Conservation (phyloP, 768 basidiomycete genomes). For the Amanita muscaria region DNA sequence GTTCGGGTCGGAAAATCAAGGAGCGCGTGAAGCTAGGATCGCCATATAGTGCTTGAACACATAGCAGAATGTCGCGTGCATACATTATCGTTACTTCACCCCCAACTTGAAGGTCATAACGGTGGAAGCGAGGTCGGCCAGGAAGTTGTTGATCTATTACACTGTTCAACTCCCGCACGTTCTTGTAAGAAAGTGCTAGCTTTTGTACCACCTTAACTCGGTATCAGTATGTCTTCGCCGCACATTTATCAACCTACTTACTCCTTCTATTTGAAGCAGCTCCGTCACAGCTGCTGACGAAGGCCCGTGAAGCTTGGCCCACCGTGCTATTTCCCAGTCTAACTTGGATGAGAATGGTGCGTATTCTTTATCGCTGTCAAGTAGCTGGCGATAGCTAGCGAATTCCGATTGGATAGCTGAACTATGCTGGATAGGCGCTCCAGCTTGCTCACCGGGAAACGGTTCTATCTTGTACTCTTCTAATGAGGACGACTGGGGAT, state of each 20-base stretch:
- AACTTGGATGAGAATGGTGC: no score
- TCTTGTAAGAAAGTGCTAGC: conserved; percentile 26
- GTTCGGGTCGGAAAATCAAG: no score
- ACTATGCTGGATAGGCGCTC: no score
- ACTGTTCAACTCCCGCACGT: conserved; percentile 21
- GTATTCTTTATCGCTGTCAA: no score
- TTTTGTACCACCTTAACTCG: conserved; percentile 13
- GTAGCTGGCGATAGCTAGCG: no score
- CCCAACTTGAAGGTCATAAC: neutral
- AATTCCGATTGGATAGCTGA: no score
- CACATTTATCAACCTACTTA: neutral
- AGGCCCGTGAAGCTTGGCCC: neutral
- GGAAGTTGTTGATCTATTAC: conserved; percentile 26
- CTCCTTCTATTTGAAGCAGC: neutral
- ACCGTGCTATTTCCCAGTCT: neutral
- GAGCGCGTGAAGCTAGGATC: no score
- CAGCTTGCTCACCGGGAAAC: no score
- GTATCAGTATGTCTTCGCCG: neutral
- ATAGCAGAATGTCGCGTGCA: no score
- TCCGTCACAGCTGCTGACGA: neutral
- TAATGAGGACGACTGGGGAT: no score
- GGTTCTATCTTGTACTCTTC: no score
- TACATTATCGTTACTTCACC: conserved; percentile 11
- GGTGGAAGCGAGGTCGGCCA: conserved; percentile 19
- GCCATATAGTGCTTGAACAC: no score